phyloP scores from a whole-genome alignment of 2,329 filamentous ascomycete genomes.

The Cercospora sp. region DNA sequence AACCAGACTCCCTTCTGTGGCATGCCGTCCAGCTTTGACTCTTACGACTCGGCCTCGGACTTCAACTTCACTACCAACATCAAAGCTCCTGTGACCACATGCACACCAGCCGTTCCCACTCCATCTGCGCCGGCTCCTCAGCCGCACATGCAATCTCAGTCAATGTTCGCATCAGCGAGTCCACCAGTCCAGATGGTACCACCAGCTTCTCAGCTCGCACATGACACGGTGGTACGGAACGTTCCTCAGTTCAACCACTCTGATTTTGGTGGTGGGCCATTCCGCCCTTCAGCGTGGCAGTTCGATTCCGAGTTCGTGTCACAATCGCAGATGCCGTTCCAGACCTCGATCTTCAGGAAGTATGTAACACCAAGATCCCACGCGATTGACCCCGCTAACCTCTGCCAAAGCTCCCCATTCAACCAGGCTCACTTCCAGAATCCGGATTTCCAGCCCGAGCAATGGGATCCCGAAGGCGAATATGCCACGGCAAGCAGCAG shows the following conservation, averaged over 20 bases:
- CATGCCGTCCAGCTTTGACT: constrained; percentile 26
- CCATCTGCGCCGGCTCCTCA: constrained; percentile 32
- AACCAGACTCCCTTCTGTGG: constrained; percentile 23
- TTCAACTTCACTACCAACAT: constrained; percentile 31
- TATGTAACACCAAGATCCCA: constrained; percentile 20
- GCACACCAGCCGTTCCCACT: constrained; percentile 29
- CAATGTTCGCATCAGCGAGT: constrained; percentile 30
- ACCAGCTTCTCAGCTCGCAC: constrained; percentile 34
- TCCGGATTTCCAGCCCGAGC: constrained; percentile 54
- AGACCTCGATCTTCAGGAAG: constrained; percentile 52
- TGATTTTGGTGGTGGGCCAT: constrained; percentile 41
- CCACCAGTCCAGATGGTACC: constrained; percentile 33
- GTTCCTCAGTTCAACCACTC: constrained; percentile 28
- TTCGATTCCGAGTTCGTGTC: constrained; percentile 45
- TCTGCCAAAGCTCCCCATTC: constrained; percentile 47
- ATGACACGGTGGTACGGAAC: constrained; percentile 35
- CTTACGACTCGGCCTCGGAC: constrained; percentile 29
- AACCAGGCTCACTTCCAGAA: constrained; percentile 55
- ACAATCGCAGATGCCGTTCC: constrained; percentile 45
- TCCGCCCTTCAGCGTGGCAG: constrained; percentile 50
- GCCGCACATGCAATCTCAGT: constrained; percentile 33
- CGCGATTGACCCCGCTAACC: constrained; percentile 22
- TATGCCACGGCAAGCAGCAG: constrained; percentile 40
- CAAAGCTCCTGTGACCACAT: constrained; percentile 30
- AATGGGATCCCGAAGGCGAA: constrained; percentile 52